These are phyloP conservation scores for Cercospora nicotianae DNA, from an alignment of 2,329 filamentous ascomycete species.

Conservation along the genomic window DNA sequence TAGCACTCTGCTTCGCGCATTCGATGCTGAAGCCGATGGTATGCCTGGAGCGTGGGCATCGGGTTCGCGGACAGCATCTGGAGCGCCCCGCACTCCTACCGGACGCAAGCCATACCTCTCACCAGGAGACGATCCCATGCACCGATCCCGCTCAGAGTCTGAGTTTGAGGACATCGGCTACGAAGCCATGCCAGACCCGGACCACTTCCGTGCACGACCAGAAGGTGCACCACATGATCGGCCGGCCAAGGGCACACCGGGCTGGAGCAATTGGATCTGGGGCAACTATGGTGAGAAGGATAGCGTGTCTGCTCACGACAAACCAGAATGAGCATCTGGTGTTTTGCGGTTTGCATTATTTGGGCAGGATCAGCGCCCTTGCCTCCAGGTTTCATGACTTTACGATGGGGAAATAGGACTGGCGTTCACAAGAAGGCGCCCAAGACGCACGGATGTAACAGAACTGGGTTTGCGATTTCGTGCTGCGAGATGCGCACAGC, in stretches of 20 bases:
- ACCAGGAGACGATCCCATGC: constrained; percentile 48
- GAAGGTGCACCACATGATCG: constrained; percentile 10
- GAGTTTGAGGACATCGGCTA: constrained; percentile 68
- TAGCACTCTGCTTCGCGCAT: constrained; percentile 69
- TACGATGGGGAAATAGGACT: background rate
- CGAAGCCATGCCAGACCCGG: constrained; percentile 41
- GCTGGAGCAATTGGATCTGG: constrained; percentile 43
- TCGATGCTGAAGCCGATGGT: constrained; percentile 74
- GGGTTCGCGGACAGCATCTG: constrained; percentile 27
- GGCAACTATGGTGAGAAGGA: constrained; percentile 42
- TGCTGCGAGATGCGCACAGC: background rate
- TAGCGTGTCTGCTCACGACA: constrained; percentile 35
- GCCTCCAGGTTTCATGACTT: constrained; percentile 1
- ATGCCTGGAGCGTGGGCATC: constrained; percentile 24
- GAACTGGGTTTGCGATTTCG: background rate
- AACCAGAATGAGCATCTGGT: constrained; percentile 25
- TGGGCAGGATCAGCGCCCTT: background rate
- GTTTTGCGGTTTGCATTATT: background rate
- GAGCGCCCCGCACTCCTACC: constrained; percentile 27
- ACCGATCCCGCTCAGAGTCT: constrained; percentile 79
- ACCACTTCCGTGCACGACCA: constrained; percentile 28
- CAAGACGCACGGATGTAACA: constrained; percentile 1
- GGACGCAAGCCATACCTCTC: constrained; percentile 35
- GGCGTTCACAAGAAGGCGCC: background rate
- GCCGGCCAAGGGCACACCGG: constrained; percentile 22